These are phyloP conservation scores for Mycena latifolia DNA, from an alignment of 768 basidiomycete species.

Conservation along the genomic window DNA sequence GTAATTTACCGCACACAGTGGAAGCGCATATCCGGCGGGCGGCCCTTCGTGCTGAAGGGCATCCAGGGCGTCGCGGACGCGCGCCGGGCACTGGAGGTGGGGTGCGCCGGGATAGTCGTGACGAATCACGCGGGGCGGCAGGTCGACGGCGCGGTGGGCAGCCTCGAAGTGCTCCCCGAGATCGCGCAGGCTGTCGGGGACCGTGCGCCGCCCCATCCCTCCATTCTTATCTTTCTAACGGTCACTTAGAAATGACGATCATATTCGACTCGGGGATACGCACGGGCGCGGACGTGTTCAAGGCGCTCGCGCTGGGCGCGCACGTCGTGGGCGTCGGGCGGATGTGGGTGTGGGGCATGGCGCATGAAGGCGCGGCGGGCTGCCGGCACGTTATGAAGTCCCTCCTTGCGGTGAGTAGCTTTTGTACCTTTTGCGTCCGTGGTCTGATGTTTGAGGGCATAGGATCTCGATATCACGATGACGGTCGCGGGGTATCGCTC, in stretches of 20 bases:
- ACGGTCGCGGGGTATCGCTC: slow-evolving; percentile 55
- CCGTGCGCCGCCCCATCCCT: slow-evolving; percentile 44
- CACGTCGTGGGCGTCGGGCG: slow-evolving; percentile 65
- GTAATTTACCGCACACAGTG: slow-evolving; percentile 47
- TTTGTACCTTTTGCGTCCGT: not conserved
- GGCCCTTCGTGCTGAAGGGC: slow-evolving; percentile 68
- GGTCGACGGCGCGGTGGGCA: slow-evolving; percentile 67
- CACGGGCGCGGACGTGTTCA: slow-evolving; percentile 65
- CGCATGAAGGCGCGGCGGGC: slow-evolving; percentile 63
- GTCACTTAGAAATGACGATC: slow-evolving; percentile 56
- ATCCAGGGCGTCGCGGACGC: slow-evolving; percentile 64
- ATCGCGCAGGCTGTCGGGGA: slow-evolving; percentile 65
- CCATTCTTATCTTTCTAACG: not conserved
- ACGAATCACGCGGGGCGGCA: slow-evolving; percentile 69
- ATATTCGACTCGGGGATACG: slow-evolving; percentile 68
- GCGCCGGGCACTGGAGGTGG: slow-evolving; percentile 57
- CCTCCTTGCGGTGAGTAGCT: slow-evolving; percentile 56
- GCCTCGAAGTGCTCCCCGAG: slow-evolving; percentile 62
- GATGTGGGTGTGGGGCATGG: slow-evolving; percentile 64
- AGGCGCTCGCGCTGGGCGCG: slow-evolving; percentile 68
- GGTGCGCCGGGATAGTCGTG: slow-evolving; percentile 68
- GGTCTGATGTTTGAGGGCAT: too few relatives aligned
- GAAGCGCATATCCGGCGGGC: slow-evolving; percentile 59
- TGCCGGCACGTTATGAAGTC: slow-evolving; percentile 68
- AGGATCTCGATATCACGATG: slow-evolving; percentile 59